Evolutionary conservation across 2,329 filamentous ascomycete genomes (phyloP), one percentile per base, ranked within the genome.

Genomic region (Fusarium tanahbumbuense): DNA sequence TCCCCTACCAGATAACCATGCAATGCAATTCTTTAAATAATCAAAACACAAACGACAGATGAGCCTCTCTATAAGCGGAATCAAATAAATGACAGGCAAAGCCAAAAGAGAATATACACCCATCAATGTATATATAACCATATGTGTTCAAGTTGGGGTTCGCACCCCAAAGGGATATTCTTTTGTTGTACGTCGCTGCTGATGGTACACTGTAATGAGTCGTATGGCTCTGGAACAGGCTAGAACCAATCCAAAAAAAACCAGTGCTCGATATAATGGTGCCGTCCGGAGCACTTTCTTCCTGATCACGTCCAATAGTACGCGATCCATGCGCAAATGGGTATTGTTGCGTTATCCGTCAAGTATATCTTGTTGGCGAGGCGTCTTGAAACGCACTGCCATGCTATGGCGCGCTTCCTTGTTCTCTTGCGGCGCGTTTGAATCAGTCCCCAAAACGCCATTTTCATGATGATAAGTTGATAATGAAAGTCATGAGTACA

Each of bases 21-120:
- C 71, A 71, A 73, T 73, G 71, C 72, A 71, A 65, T 56, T 72
- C 61, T 57, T 59, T 68, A 56, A 71, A 48, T 28, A 61, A 62
- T 45, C 41, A 60, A 60, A 68, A 53, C 23, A 56, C 46, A 65
- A 68, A 54, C 37, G 25, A 48, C 46, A 70, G 42, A 32, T 56
- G 40, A 56, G 54, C 67, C 58, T 64, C 66, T 67, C 62, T 71
- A 68, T 67, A 44, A 66, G 30, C 55, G 22, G 34, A 67, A 66
- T 61, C 49, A 59, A 66, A 44, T 37, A 45, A 64, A 66, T 61
- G 55, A 46, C 61, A 37, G 48, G 37, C 44, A 45, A 37, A 64
- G 42, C 50, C 55, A 49, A 46, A 40, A 48, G 18, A 55, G 48
- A 63, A 62, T 27, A 52, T 41, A 67, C 37, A 70, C 52, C 45